These are phyloP conservation scores for Lactifluus hygrophoroides DNA, from an alignment of 768 basidiomycete genomes.

Conservation along the genomic window DNA sequence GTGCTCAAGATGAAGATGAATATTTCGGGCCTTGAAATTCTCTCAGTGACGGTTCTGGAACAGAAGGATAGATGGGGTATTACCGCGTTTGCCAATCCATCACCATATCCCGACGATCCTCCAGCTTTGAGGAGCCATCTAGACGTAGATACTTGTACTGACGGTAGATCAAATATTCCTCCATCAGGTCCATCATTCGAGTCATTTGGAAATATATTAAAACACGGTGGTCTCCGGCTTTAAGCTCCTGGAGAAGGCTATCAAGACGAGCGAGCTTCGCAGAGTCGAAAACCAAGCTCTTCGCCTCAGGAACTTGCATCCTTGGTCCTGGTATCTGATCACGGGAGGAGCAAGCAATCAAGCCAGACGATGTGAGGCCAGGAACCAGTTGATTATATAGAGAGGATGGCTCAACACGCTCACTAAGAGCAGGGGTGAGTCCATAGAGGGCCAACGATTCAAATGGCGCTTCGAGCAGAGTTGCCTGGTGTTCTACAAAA, in stretches of 20 bases:
- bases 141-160: slow-evolving; percentile 92
- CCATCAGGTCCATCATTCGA: slow-evolving; percentile 98
- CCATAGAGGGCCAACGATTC: slow-evolving; percentile 80
- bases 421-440: slow-evolving; percentile 55
- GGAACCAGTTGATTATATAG: slow-evolving; percentile 45
- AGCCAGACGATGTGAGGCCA: slow-evolving; percentile 53
- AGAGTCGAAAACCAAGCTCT: slow-evolving; percentile 91
- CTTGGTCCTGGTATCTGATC: slow-evolving; percentile 72
- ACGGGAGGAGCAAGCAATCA: slow-evolving; percentile 54
- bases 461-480: slow-evolving; percentile 55
- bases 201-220: slow-evolving; percentile 99
- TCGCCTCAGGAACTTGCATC: slow-evolving; percentile 92
- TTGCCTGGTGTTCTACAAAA: slow-evolving; percentile 64
- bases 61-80: slow-evolving; percentile 20
- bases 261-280: slow-evolving; percentile 93
- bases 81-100: slow-evolving; percentile 98
- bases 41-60: slow-evolving; percentile 4
- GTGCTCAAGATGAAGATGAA: slow-evolving; percentile 90
- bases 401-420: slow-evolving; percentile 45
- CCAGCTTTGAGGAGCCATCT: slow-evolving; percentile 90
- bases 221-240: slow-evolving; percentile 86
- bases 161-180: slow-evolving; percentile 94
- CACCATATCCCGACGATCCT: slow-evolving; percentile 97
- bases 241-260: slow-evolving; percentile 81
- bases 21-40: slow-evolving; percentile 61